Evolutionary conservation across 192 early-diverging fungal genomes (phyloP), one percentile per base, ranked within the genome.

Genomic region (Lobosporangium transversale): DNA sequence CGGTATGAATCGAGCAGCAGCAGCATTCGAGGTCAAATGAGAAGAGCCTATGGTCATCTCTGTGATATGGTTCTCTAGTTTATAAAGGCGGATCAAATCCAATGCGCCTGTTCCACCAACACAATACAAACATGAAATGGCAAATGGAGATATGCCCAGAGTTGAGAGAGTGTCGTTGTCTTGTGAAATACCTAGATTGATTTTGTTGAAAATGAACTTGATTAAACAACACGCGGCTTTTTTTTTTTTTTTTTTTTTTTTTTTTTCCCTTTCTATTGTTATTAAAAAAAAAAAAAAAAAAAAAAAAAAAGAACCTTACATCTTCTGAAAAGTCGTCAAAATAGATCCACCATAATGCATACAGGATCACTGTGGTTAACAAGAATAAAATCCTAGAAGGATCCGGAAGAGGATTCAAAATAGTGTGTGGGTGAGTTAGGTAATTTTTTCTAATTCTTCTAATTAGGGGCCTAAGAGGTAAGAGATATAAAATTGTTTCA

Each of bases 241-340:
- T 40, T 10, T 40, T 10, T 40, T 40, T 10, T 14, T 40, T 40
- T 40, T 40, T 40, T 10, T 14, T 10, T 40, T 40, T 10, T 7
- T 14, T 40, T 40, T 14, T 7, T 40, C 37, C 37, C 14, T 14
- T 40, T 40, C 37, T 14, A 40, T 40, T 40, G 37, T 10, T 40
- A 14, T 40, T 40, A 14, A 40, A 40, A 7, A 40, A 14, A 15
- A 1, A n/a, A 6, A 7, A 37, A 4, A 7, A n/a, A n/a, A 14
- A 40, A 40, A 7, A 40, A 14, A 15, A 1, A n/a, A 6, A 7
- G 35, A 4, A 7, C 59, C 57, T 60, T 78, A 83, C 79, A 60
- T 85, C 83, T 47, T 85, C 64, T 10, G 63, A 80, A 60, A 85
- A 85, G 35, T 85, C 83, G 45, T 85, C 83, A 75, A 85, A 85